phyloP scores from a whole-genome alignment of 768 basidiomycete genomes.

The Leccinellum albellum region DNA sequence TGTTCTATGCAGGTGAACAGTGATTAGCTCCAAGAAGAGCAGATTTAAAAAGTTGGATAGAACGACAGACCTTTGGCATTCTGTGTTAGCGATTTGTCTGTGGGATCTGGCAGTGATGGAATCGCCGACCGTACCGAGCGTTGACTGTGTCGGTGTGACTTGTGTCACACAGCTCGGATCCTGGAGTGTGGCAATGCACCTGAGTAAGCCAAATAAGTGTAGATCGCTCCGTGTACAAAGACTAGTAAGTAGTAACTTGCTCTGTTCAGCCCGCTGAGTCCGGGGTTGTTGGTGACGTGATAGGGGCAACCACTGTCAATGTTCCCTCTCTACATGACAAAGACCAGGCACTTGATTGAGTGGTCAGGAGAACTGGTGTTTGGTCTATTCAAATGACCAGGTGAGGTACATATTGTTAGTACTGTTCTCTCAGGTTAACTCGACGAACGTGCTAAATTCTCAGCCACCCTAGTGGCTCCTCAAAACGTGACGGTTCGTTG shows the following conservation, averaged over 20 bases:
- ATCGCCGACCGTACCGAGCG: not conserved
- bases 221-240: too few relatives aligned
- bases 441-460: not conserved
- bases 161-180: not conserved
- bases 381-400: too few relatives aligned
- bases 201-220: conserved; percentile 5
- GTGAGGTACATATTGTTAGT: too few relatives aligned
- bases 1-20: conserved; percentile 17
- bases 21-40: not conserved
- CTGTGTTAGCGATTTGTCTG: not conserved
- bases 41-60: not conserved
- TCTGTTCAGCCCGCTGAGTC: too few relatives aligned
- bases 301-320: too few relatives aligned
- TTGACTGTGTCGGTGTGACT: not conserved
- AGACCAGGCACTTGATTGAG: not conserved
- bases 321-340: too few relatives aligned
- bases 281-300: too few relatives aligned
- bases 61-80: conserved; percentile 25
- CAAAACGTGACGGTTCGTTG: not conserved
- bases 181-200: conserved; percentile 9
- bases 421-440: too few relatives aligned
- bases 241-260: too few relatives aligned
- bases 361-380: too few relatives aligned
- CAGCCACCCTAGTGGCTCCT: too few relatives aligned
- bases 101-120: not conserved